phyloP scores from a whole-genome alignment of 352 stramenopile species.

The Phytophthora capsici region DNA sequence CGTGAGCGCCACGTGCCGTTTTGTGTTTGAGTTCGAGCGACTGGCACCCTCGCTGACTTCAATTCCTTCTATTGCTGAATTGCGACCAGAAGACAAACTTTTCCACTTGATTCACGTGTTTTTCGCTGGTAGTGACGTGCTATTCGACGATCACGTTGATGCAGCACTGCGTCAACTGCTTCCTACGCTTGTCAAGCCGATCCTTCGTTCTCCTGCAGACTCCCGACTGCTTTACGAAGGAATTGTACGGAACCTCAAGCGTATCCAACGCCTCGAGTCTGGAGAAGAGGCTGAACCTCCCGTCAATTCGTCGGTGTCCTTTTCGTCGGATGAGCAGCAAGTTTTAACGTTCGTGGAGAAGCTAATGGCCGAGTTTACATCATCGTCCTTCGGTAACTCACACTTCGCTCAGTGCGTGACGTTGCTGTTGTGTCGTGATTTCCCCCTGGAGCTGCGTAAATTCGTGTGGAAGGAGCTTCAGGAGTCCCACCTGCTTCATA shows the following conservation, averaged over 20 bases:
- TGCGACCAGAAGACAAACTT: slow-evolving; percentile 70
- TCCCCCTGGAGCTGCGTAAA: slow-evolving; percentile 58
- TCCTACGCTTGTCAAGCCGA: slow-evolving; percentile 45
- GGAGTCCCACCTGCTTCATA: slow-evolving; percentile 56
- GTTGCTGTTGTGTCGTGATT: slow-evolving; percentile 64
- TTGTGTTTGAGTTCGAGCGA: slow-evolving; percentile 64
- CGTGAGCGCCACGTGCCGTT: slow-evolving; percentile 69
- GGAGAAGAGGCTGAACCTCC: slow-evolving; percentile 8
- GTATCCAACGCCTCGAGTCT: slow-evolving; percentile 54
- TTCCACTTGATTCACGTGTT: slow-evolving; percentile 81
- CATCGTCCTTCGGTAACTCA: slow-evolving; percentile 68
- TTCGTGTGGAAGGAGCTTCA: slow-evolving; percentile 80
- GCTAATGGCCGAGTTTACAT: slow-evolving; percentile 71
- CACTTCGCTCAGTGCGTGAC: slow-evolving; percentile 73
- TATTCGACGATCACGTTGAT: slow-evolving; percentile 75
- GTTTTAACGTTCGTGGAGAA: slow-evolving; percentile 74
- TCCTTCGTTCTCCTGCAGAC: slow-evolving; percentile 33
- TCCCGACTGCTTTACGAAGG: slow-evolving; percentile 49
- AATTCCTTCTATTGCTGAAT: slow-evolving; percentile 25
- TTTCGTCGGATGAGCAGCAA: slow-evolving; percentile 57
- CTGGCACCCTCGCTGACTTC: slow-evolving; percentile 26
- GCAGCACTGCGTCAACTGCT: slow-evolving; percentile 56
- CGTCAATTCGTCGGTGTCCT: slow-evolving; percentile 25
- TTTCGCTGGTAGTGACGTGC: slow-evolving; percentile 71
- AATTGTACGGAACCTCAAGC: slow-evolving; percentile 56